Evolutionary conservation across 192 early-diverging fungal species (phyloP), one percentile per base, ranked within the genome.

Genomic region (Coemansia sp.): DNA sequence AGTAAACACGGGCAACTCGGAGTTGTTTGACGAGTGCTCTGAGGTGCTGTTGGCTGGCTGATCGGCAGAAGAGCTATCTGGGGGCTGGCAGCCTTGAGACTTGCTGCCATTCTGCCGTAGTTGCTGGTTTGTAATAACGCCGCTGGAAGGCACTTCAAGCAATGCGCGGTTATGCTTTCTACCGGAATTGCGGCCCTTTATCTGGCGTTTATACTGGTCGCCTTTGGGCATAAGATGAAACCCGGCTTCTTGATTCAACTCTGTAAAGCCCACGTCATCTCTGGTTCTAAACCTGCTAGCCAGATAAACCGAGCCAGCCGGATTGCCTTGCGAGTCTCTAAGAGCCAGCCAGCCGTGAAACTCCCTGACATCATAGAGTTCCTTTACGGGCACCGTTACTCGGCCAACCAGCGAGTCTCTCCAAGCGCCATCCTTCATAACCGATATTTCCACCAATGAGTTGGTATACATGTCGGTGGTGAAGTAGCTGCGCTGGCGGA

Each of bases 281-380:
- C 47, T 52, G 28, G 10, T 30, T 12, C 71, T 49, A 12, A 60
- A 51, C 53, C 31, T 52, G 43, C 64, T 62, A 3, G 52, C 32
- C 40, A 74, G 4, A 36, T 67, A 74, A 6, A 74, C 39, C 8
- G 34, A 67, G 0, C 71, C 71, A 6, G 58, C 61, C 7, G 71
- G 64, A 15, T 66, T 50, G 3, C 52, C 63, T 0, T 16, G 39
- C 3, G 3, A 23, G 17, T 51, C 41, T 6, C 49, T 41, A 4
- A 74, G 31, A 0, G 39, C 53, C 17, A 74, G n/a, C 71, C 71
- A 74, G 7, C 64, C 71, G 20, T 74, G 60, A 17, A 37, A 67
- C 12, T 57, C 52, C n/a, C 71, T 23, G 9, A 74, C 71, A 36
- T 63, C 71, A 11, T 47, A 20, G 40, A 74, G 57, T 32, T 66